Percentiles rank a stretch among this genome's conserved stretches.
Conservation (phyloP, 179 eudicot genomes). For the Beta lomatogona region DNA sequence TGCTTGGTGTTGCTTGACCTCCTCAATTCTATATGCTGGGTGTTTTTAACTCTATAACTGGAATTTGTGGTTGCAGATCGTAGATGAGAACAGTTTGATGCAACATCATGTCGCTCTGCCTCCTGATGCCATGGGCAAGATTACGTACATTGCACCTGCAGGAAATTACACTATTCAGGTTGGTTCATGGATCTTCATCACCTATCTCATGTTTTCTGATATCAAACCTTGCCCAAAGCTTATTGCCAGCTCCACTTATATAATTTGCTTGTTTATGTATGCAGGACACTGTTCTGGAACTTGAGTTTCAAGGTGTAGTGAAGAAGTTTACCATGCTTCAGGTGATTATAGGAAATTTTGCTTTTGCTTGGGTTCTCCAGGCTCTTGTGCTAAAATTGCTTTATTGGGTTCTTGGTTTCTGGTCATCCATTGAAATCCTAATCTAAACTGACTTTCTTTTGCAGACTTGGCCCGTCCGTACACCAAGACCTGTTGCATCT, state of each 20-base stretch:
- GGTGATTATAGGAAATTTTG: constrained; percentile 43
- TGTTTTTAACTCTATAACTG: constrained; percentile 21
- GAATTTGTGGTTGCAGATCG: constrained; percentile 55
- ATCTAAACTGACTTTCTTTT: constrained; percentile 15
- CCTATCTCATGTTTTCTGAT: not conserved
- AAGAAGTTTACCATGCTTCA: constrained; percentile 97
- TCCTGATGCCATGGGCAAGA: constrained; percentile 97
- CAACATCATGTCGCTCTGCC: constrained; percentile 88
- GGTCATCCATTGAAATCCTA: not conserved
- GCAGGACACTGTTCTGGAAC: constrained; percentile 96
- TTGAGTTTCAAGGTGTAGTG: constrained; percentile 98
- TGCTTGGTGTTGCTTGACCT: not conserved
- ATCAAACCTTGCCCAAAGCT: not conserved
- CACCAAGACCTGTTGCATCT: constrained; percentile 94
- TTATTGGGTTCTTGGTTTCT: not conserved
- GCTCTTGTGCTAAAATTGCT: not conserved
- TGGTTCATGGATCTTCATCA: constrained; percentile 16
- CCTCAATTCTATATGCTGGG: not conserved
- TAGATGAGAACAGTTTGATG: constrained; percentile 87
- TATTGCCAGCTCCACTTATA: not conserved
- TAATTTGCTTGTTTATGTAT: constrained; percentile 13
- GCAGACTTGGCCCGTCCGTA: constrained; percentile 98
- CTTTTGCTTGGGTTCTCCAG: not conserved
- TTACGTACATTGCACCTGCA: constrained; percentile 87
- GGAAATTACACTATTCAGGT: constrained; percentile 94